Percentiles rank a stretch among this genome's conserved stretches.
phyloP scores from a whole-genome alignment of 352 stramenopile species.

The Phytophthora pluvialis region DNA sequence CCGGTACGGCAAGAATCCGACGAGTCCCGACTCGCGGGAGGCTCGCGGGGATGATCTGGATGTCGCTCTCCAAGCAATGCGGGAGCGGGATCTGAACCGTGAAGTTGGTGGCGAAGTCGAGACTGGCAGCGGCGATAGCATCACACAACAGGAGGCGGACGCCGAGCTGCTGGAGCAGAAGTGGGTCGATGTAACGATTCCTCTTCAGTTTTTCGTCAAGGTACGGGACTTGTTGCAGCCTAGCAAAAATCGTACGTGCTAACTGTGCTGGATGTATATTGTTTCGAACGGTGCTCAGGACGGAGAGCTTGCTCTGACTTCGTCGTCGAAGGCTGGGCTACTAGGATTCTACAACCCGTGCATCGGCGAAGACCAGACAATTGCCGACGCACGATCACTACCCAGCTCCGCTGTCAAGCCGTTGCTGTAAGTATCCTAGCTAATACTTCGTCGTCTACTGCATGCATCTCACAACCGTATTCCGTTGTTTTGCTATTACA shows the following conservation, averaged over 20 bases:
- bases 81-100: conserved; percentile 27
- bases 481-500: conserved; percentile 23
- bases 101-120: conserved; percentile 32
- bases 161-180: conserved; percentile 44
- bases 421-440: conserved; percentile 57
- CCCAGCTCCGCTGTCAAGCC: conserved; percentile 35
- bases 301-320: conserved; percentile 56
- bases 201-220: conserved; percentile 84
- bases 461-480: no score
- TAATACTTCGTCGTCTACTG: neutral
- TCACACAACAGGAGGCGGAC: conserved; percentile 27
- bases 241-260: conserved; percentile 5
- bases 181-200: conserved; percentile 83
- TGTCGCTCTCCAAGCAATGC: conserved; percentile 24
- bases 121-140: conserved; percentile 16
- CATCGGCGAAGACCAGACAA: conserved; percentile 50
- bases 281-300: conserved; percentile 40
- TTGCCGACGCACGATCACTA: conserved; percentile 38
- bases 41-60: conserved; percentile 25
- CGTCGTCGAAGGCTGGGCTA: conserved; percentile 67
- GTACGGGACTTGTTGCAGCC: conserved; percentile 25
- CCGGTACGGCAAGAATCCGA: conserved; percentile 80
- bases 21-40: conserved; percentile 52
- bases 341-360: conserved; percentile 88
- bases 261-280: no score